Percentiles rank a stretch among this genome's conserved stretches.
phyloP scores from a whole-genome alignment of 768 basidiomycete genomes.

The Trametes punicea region DNA sequence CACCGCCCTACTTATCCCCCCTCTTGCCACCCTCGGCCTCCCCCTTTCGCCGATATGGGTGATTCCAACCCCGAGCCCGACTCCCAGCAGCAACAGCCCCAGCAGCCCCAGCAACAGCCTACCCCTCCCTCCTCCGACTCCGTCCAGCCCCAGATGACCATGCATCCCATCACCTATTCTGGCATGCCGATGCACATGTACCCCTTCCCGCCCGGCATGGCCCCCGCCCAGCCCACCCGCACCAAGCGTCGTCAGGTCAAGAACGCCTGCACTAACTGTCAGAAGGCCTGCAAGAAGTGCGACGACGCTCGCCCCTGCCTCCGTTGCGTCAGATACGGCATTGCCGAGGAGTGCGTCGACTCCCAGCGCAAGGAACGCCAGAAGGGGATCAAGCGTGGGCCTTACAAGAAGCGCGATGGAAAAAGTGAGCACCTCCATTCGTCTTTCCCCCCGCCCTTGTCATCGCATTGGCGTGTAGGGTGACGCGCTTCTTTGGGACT shows the following conservation, averaged over 20 bases:
- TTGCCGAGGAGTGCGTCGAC: constrained; percentile 83
- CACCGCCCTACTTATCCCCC: constrained; percentile 28
- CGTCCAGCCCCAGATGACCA: constrained; percentile 47
- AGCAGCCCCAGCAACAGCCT: constrained; percentile 10
- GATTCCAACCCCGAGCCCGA: constrained; percentile 41
- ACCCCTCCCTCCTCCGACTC: constrained; percentile 25
- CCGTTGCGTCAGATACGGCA: constrained; percentile 88
- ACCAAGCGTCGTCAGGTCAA: constrained; percentile 86
- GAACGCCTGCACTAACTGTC: constrained; percentile 88
- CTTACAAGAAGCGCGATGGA: constrained; percentile 95
- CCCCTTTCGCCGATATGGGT: constrained; percentile 36
- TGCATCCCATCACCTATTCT: constrained; percentile 50
- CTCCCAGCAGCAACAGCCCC: constrained; percentile 27
- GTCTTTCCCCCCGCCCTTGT: constrained; percentile 19
- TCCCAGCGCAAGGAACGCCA: constrained; percentile 91
- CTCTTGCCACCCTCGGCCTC: constrained; percentile 34
- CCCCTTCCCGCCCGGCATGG: constrained; percentile 52
- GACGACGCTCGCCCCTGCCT: constrained; percentile 91
- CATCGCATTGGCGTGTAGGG: constrained; percentile 14
- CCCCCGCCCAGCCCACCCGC: constrained; percentile 49
- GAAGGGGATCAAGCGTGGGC: constrained; percentile 81
- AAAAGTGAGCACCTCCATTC: constrained; percentile 54
- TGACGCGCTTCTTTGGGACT: constrained; percentile 18
- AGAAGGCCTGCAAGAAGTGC: constrained; percentile 90
- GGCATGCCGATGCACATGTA: constrained; percentile 68